Evolutionary conservation across 306 rosid genomes (phyloP), one percentile per base, ranked within the genome.

Genomic region (Castanea crenata): DNA sequence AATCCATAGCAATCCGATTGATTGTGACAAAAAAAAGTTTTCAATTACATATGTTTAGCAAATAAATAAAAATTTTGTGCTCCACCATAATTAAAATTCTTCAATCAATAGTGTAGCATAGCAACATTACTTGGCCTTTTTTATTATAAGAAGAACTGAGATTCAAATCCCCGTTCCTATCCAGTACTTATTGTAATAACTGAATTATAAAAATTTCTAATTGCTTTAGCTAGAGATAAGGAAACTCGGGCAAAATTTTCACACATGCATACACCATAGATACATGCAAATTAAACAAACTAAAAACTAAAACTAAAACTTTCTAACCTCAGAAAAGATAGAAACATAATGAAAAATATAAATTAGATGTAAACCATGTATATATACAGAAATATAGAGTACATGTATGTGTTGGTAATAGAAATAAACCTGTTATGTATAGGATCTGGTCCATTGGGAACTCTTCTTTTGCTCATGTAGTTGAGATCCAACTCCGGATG

Each of bases 391-490:
- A 41, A 41, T 41, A 41, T 41, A 41, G 8, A 41, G 12, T 11
- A 14, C 5, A 64, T 64, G 18, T 29, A 2, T 15, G 5, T 62
- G 38, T 10, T 62, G 9, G 15, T 10, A 49, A 13, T 49, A 10
- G 16, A 12, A 49, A 49, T 2, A 20, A 78, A 94, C 99, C 98
- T 94, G 94, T 94, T 94, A 75, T 94, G 98, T 80, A 94, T 94
- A 23, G 98, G 97, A 89, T 94, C 97, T 54, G 97, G 96, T 34
- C 98, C 98, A 74, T 92, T 92, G 25, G 98, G 97, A 75, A 94
- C 97, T 89, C 83, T 89, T 84, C 96, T 83, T 86, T 94, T 94
- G 86, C 92, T 94, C 94, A 90, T 88, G 78, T 88, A 83, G 83
- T 88, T 89, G 74, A 85, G 84, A 76, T 88, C 92, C 82, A 91